Percentiles rank a stretch among this genome's conserved stretches.
Conservation (phyloP, 495 filamentous ascomycete genomes). For the Aspergillus saccharolyticus region DNA sequence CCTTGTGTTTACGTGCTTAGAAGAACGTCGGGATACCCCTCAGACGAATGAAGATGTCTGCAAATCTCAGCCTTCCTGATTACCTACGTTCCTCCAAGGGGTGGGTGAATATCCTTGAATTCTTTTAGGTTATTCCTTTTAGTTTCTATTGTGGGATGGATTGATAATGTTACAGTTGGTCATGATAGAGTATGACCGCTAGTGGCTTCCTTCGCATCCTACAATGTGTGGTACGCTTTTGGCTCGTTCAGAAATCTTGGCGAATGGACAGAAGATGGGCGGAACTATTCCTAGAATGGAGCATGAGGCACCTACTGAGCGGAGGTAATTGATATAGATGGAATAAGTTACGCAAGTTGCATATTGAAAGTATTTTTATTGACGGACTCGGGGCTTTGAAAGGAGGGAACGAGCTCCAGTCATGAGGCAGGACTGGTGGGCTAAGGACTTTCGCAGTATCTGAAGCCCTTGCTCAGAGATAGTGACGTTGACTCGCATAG, state of each 20-base stretch:
- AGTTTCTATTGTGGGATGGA: not conserved
- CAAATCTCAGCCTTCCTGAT: no score
- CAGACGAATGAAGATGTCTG: no score
- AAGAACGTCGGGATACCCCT: no score
- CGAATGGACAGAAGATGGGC: not conserved
- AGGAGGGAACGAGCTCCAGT: not conserved
- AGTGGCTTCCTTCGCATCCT: not conserved
- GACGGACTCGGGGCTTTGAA: not conserved
- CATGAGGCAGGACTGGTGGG: not conserved
- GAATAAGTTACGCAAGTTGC: conserved; percentile 16
- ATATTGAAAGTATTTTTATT: not conserved
- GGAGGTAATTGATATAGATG: conserved; percentile 13
- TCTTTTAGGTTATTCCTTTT: not conserved
- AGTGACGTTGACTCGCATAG: no score
- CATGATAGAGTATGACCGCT: not conserved
- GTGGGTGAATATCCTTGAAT: not conserved
- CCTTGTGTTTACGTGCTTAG: no score
- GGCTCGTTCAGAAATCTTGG: not conserved
- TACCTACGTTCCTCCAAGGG: no score
- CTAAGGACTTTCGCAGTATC: not conserved
- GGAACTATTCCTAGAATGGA: not conserved
- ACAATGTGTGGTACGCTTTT: not conserved
- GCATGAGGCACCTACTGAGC: conserved; percentile 7
- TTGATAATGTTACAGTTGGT: not conserved
- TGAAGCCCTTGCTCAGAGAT: not conserved